Percentiles rank a stretch among this genome's conserved stretches.
These are phyloP conservation scores for Acanthamoeba healyi DNA, from an alignment of 208 protist genomes.

Conservation along the genomic window DNA sequence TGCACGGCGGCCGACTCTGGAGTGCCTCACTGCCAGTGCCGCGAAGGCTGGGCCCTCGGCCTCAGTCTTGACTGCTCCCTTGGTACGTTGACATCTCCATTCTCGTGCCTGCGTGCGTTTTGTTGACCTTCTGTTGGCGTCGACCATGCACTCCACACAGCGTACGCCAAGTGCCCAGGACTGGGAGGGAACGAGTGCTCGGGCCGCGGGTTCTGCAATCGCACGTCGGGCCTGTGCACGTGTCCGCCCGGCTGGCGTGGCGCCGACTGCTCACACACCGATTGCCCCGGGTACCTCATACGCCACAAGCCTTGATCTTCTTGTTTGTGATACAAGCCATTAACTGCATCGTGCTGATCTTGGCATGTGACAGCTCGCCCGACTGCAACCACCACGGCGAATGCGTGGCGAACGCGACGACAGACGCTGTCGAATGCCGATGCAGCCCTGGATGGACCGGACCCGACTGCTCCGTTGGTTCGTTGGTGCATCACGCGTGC, in stretches of 20 bases:
- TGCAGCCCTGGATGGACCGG: conserved; percentile 23
- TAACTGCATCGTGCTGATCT: not conserved
- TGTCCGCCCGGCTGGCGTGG: not conserved
- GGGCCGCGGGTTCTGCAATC: not conserved
- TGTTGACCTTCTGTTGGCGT: too few relatives aligned
- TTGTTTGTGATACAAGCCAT: too few relatives aligned
- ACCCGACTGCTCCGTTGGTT: not conserved
- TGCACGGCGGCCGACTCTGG: not conserved
- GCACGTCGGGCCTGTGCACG: not conserved
- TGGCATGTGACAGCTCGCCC: not conserved
- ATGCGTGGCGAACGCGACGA: not conserved
- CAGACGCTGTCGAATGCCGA: not conserved
- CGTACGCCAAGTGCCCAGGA: too few relatives aligned
- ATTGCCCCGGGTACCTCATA: not conserved
- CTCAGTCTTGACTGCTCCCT: not conserved
- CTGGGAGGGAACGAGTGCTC: not conserved
- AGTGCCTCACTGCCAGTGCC: not conserved
- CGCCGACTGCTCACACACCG: not conserved
- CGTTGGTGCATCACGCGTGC: not conserved
- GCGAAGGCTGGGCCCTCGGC: not conserved
- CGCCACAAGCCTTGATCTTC: not conserved
- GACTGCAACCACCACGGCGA: not conserved
- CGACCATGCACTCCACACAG: too few relatives aligned
- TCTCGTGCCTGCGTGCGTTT: too few relatives aligned
- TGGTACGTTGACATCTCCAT: not conserved